Evolutionary conservation across 225 moss, liverwort and hornwort genomes (phyloP), one percentile per base, ranked within the genome.

Genomic region (Pleurozium schreberi): DNA sequence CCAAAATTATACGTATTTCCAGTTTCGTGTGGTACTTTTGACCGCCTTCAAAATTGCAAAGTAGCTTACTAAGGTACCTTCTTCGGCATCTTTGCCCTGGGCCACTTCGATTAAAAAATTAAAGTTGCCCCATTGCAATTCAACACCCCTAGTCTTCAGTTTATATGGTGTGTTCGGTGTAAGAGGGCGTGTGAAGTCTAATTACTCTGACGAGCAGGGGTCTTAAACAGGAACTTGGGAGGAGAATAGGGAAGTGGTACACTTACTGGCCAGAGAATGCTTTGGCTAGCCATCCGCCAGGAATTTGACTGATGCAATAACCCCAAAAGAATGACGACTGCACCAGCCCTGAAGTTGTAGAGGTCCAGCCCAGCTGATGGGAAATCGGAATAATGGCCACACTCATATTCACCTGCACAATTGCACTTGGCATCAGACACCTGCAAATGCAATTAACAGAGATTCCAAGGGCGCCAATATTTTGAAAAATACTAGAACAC

Each of bases 281-380:
- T 76, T 93, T 95, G 42, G 98, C 96, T 31, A 99, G 95, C 95
- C 97, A 99, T 92, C 97, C 97, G 34, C 98, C 98, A 13, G 98
- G 98, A 89, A 99, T 93, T 92, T 99, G 98, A 91, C 97, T 97
- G 25, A 96, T 45, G 84, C 92, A 93, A 84, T 99, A 99, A 40
- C 97, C 98, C 97, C 97, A 99, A 89, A 99, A 99, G 88, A 99
- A 99, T 16, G 98, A 99, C 45, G 98, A 97, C 88, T 99, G 98
- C 49, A 99, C 96, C 80, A 99, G 90, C 61, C 98, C 97, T 71
- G 98, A 92, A 63, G 93, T 96, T 75, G 98, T 95, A 60, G 98
- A 89, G 88, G 59, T 96, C 98, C 98, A 99, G 82, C 98, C 98
- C 68, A 96, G 91, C 73, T 96, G 92, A 73, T 94, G 97, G 30